phyloP scores from a whole-genome alignment of 1,284 basidiomycete species.

The Gymnopus androsaceus region DNA sequence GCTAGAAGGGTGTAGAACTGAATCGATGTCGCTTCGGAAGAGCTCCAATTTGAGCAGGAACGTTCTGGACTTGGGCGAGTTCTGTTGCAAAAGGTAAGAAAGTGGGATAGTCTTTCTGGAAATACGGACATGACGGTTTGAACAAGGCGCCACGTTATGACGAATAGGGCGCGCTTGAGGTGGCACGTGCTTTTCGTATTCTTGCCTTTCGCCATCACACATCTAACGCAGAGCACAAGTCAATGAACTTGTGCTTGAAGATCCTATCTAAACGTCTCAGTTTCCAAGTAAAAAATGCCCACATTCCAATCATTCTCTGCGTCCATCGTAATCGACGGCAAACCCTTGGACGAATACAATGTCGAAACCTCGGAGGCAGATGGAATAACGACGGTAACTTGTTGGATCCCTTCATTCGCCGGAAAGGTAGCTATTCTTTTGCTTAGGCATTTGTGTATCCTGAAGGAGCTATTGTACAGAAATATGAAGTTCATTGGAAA shows the following conservation, averaged over 20 bases:
- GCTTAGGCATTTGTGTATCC: background rate
- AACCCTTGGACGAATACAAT: conserved; percentile 1
- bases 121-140: background rate
- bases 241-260: too few relatives aligned
- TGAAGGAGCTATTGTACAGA: background rate
- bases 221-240: too few relatives aligned
- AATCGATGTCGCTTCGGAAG: background rate
- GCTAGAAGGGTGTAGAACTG: too few relatives aligned
- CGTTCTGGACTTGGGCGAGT: background rate
- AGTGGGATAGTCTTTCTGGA: background rate
- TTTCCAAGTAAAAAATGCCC: too few relatives aligned
- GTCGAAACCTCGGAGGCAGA: background rate
- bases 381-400: background rate
- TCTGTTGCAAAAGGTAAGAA: background rate
- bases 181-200: background rate
- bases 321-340: background rate
- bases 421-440: background rate
- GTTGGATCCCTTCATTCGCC: conserved; percentile 10
- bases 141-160: background rate
- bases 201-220: background rate
- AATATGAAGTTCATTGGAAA: conserved; percentile 11
- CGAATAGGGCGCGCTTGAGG: too few relatives aligned
- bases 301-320: background rate
- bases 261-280: too few relatives aligned
- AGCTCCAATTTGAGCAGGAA: background rate